A percentile compares a stretch with the other conserved stretches of the same genome.
phyloP scores from a whole-genome alignment of 768 basidiomycete species.

The Tylopilus plumbeoviolaceoides region DNA sequence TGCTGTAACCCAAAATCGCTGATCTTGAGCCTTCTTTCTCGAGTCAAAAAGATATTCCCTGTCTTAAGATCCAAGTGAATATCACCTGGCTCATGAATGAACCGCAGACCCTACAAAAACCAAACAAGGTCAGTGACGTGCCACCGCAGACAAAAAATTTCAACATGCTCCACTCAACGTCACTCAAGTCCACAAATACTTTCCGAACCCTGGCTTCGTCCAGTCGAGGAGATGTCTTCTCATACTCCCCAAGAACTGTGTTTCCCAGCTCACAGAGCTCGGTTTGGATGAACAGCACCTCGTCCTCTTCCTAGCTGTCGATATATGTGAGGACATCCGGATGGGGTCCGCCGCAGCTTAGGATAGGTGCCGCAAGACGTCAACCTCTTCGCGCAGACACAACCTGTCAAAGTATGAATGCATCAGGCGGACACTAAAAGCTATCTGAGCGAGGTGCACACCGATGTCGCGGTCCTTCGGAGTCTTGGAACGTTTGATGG shows the following conservation, averaged over 20 bases:
- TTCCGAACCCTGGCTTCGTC: constrained; percentile 97
- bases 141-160: constrained; percentile 1
- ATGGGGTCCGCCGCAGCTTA: constrained; percentile 43
- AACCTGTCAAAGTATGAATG: constrained; percentile 41
- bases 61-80: constrained; percentile 98
- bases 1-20: constrained; percentile 87
- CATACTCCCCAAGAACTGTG: constrained; percentile 86
- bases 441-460: constrained; percentile 35
- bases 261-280: constrained; percentile 55
- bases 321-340: constrained; percentile 78
- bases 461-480: constrained; percentile 89
- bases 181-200: constrained; percentile 83
- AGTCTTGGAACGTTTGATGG: constrained; percentile 95
- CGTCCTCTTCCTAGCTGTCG: too few species aligned
- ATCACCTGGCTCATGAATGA: constrained; percentile 84
- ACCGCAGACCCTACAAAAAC: constrained; percentile 64
- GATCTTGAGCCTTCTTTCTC: constrained; percentile 86
- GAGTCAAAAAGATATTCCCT: constrained; percentile 90
- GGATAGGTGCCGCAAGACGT: constrained; percentile 77
- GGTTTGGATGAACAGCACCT: too few species aligned
- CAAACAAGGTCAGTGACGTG: constrained; percentile 26
- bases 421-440: constrained; percentile 12
- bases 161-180: constrained; percentile 51
- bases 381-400: constrained; percentile 91
- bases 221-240: constrained; percentile 73